A percentile compares a stretch with the other conserved stretches of the same genome.
Evolutionary conservation across 1,284 basidiomycete species (phyloP).

Genomic region (Sporisorium iseilematis-ciliati): DNA sequence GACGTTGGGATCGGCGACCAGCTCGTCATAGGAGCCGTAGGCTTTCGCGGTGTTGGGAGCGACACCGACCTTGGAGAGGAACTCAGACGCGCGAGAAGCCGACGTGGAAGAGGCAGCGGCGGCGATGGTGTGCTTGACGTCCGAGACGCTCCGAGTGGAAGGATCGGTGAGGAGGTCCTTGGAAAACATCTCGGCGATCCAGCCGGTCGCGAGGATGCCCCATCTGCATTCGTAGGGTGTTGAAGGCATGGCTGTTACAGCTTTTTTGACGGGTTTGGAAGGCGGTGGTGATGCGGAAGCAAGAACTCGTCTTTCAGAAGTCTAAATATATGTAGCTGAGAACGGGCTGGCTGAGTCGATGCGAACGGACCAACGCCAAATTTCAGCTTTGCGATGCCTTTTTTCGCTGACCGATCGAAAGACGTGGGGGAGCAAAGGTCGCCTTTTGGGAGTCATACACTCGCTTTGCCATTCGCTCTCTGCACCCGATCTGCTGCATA

Average conservation of each 20-base stretch:
- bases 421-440: background rate
- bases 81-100: constrained; percentile 78
- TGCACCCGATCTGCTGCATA: too few relatives aligned
- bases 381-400: too few relatives aligned
- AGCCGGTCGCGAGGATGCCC: constrained; percentile 62
- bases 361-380: constrained; percentile 5
- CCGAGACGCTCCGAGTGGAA: constrained; percentile 75
- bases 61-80: constrained; percentile 74
- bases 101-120: constrained; percentile 80
- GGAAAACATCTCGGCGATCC: constrained; percentile 67
- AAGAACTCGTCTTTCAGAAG: background rate
- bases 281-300: background rate
- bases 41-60: constrained; percentile 74
- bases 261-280: too few relatives aligned
- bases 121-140: constrained; percentile 81
- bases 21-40: constrained; percentile 82
- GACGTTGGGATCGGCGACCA: constrained; percentile 79
- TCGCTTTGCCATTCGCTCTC: too few relatives aligned
- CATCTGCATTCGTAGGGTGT: constrained; percentile 44
- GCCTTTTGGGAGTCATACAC: background rate
- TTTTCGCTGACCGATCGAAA: background rate
- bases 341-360: too few relatives aligned
- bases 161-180: constrained; percentile 70
- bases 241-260: constrained; percentile 7
- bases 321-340: background rate